Conservation (phyloP, 352 stramenopile genomes). For the Pythium scleroteichum region DNA sequence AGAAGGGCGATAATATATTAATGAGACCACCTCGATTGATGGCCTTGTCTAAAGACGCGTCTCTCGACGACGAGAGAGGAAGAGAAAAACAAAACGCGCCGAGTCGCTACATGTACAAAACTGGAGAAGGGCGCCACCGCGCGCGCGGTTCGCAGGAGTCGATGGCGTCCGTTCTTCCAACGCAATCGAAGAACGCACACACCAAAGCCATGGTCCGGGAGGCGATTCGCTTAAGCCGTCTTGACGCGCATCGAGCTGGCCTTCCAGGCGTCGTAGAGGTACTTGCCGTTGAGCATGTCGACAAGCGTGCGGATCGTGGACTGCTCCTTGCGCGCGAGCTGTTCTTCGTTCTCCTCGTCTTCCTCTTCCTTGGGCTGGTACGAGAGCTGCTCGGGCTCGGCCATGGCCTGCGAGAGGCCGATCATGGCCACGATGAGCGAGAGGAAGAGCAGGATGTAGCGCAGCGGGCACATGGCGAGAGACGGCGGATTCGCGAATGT, state of each 20-base stretch:
- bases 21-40: too few species aligned
- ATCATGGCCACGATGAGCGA: constrained; percentile 87
- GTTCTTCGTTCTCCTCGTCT: constrained; percentile 40
- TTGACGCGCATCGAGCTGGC: constrained; percentile 62
- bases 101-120: constrained; percentile 10
- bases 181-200: not conserved
- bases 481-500: constrained; percentile 6
- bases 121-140: not conserved
- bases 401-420: constrained; percentile 76
- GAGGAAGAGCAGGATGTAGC: constrained; percentile 84
- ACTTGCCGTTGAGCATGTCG: constrained; percentile 88
- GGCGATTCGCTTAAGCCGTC: constrained; percentile 29
- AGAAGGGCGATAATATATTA: constrained; percentile 15
- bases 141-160: not conserved
- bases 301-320: constrained; percentile 73
- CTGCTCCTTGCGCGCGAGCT: constrained; percentile 23
- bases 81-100: too few species aligned
- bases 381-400: constrained; percentile 60
- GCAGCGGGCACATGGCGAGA: constrained; percentile 73
- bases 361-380: constrained; percentile 51
- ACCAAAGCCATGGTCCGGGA: not conserved
- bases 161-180: not conserved
- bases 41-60: too few species aligned
- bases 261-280: constrained; percentile 86
- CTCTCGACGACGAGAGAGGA: too few species aligned